Percentiles rank a stretch among this genome's conserved stretches.
These are phyloP conservation scores for Brassica hybrid DNA, from an alignment of 441 rosid genomes.

Conservation along the genomic window DNA sequence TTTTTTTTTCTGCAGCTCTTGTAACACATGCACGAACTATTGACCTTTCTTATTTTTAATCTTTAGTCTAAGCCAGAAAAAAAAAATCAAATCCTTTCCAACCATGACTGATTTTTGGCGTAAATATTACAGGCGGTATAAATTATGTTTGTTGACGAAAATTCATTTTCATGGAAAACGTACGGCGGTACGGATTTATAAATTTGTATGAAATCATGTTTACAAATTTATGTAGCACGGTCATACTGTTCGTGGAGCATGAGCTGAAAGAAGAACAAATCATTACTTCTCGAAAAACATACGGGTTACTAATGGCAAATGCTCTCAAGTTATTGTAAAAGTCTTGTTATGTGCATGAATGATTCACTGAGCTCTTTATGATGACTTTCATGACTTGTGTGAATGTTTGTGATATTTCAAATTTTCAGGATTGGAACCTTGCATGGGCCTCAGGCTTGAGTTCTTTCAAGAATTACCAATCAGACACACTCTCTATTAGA, in stretches of 20 bases:
- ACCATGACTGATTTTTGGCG: too few relatives aligned
- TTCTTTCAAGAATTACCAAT: too few relatives aligned
- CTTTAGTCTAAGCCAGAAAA: too few relatives aligned
- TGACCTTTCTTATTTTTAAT: too few relatives aligned
- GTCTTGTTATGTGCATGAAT: background rate
- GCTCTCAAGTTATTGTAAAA: constrained; percentile 10
- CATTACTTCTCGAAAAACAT: constrained; percentile 86
- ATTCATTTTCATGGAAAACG: too few relatives aligned
- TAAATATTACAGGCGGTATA: too few relatives aligned
- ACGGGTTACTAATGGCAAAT: constrained; percentile 41
- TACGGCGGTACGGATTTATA: too few relatives aligned
- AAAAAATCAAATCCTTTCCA: too few relatives aligned
- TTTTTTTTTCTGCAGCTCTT: too few relatives aligned
- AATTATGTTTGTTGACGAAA: too few relatives aligned
- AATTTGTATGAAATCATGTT: background rate
- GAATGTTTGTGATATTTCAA: constrained; percentile 17
- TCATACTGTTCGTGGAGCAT: constrained; percentile 49
- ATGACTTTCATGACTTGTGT: constrained; percentile 4
- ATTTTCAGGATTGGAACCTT: constrained; percentile 74
- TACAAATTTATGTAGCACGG: constrained; percentile 7
- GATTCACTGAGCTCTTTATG: background rate
- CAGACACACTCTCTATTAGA: background rate
- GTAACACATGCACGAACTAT: too few relatives aligned
- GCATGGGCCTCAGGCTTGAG: constrained; percentile 56
- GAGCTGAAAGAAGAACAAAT: constrained; percentile 76